Percentiles rank a stretch among this genome's conserved stretches.
phyloP scores from a whole-genome alignment of 1,284 basidiomycete species.

The Cryptococcus sp. region DNA sequence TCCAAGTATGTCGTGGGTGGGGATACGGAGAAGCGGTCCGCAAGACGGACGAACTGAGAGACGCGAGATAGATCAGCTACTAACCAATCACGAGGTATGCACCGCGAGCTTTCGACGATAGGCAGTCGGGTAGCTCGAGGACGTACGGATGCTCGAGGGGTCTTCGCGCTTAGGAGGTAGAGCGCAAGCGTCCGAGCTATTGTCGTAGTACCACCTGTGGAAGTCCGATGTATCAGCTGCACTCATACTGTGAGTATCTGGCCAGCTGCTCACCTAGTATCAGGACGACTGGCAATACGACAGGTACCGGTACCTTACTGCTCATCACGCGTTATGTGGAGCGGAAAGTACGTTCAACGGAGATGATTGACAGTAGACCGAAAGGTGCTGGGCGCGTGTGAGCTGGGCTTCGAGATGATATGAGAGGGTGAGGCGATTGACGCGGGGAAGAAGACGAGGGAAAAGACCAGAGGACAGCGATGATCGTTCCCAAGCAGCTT shows the following conservation, averaged over 20 bases:
- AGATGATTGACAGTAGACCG: not conserved
- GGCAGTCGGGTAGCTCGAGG: not conserved
- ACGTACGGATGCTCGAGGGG: conserved; percentile 21
- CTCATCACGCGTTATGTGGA: conserved; percentile 1
- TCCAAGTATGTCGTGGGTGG: conserved; percentile 89
- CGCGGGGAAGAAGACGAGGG: no score
- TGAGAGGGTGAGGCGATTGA: not conserved
- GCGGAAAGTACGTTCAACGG: not conserved
- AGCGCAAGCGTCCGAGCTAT: conserved; percentile 32
- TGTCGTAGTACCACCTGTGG: conserved; percentile 43
- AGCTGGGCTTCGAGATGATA: no score
- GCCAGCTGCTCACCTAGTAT: conserved; percentile 67
- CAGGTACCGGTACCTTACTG: conserved; percentile 1
- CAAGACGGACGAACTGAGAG: conserved; percentile 69
- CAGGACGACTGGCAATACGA: conserved; percentile 56
- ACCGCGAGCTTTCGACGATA: conserved; percentile 4
- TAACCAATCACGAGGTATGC: conserved; percentile 5
- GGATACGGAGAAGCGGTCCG: conserved; percentile 79
- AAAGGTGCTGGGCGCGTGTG: not conserved
- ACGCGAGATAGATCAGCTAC: conserved; percentile 67
- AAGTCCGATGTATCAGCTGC: conserved; percentile 7
- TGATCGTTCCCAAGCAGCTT: not conserved
- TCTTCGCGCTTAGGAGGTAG: conserved; percentile 31
- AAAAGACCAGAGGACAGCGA: no score
- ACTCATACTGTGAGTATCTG: conserved; percentile 1